Evolutionary conservation across 495 filamentous ascomycete genomes (phyloP), one percentile per base, ranked within the genome.

Genomic region (Penicillium ochrochloron): DNA sequence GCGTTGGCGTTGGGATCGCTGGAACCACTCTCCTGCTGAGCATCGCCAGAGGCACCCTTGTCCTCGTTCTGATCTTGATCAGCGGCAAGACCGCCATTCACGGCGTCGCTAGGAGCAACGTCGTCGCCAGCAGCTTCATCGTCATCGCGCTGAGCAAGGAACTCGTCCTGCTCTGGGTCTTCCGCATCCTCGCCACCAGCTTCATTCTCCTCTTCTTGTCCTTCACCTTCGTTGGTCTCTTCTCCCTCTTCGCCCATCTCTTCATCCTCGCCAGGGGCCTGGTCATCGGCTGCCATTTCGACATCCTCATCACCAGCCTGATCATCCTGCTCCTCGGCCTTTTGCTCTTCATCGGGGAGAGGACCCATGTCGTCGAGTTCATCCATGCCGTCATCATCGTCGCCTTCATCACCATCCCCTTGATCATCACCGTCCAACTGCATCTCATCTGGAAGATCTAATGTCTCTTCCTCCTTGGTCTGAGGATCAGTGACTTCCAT

Each of bases 351-450:
- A 35, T 73, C 76, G 29, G 83, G 80, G 29, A 84, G 75, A 62
- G 89, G 86, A 25, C 89, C 88, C 61, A 90, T 83, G 57, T 94
- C 88, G 76, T 76, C 77, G 37, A 93, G 85, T 63, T 92, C 89
- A 53, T 93, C 92, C 56, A 92, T 87, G 51, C 89, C 82, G 33
- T 89, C 89, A 60, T 89, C 87, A 62, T 87, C 84, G 53, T 90
- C 89, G 59, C 85, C 83, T 23, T 84, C 85, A 37, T 85, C 85
- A 46, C 88, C 88, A 31, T 82, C 76, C 53, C 87, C 87, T 56
- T 85, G 83, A 51, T 90, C 85, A 58, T 88, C 80, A 29, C 83
- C 85, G 70, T 90, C 89, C 35, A 92, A 78, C 44, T 89, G 80
- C 79, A 92, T 86, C 65, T 91, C 88, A 25, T 92, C 88, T 6